A percentile compares a stretch with the other conserved stretches of the same genome.
phyloP scores from a whole-genome alignment of 169 alveolate species.

The Eimeria falciformis region DNA sequence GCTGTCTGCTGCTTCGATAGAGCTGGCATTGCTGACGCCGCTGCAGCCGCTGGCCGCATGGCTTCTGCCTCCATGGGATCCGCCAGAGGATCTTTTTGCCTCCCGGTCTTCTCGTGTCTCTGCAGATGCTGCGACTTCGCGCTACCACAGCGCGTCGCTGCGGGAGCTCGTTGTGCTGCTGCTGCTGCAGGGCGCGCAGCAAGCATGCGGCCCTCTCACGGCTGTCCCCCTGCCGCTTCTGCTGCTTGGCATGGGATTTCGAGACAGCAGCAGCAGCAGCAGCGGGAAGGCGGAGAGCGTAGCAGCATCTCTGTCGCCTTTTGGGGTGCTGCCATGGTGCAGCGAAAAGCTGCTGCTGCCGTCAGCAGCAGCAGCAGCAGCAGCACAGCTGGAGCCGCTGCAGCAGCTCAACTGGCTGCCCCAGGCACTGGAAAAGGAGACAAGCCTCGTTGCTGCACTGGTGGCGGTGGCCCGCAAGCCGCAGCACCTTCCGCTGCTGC shows the following conservation, averaged over 20 bases:
- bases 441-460: conserved; percentile 39
- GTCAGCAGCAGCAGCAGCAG: conserved; percentile 56
- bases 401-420: conserved; percentile 53
- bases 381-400: conserved; percentile 58
- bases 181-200: conserved; percentile 73
- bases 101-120: conserved; percentile 22
- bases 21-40: conserved; percentile 27
- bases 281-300: not conserved
- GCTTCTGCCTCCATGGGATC: conserved; percentile 73
- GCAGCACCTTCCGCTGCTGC: conserved; percentile 64
- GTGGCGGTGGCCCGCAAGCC: conserved; percentile 20
- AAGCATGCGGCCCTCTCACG: conserved; percentile 31
- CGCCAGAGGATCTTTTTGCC: conserved; percentile 27
- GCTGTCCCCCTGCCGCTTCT: conserved; percentile 38
- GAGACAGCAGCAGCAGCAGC: conserved; percentile 68
- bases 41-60: conserved; percentile 63
- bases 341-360: conserved; percentile 65
- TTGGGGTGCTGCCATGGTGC: conserved; percentile 27
- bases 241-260: conserved; percentile 50
- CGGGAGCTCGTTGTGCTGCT: conserved; percentile 70
- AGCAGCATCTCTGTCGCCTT: not conserved
- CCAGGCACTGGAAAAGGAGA: not conserved
- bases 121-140: conserved; percentile 46
- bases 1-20: conserved; percentile 34
- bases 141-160: conserved; percentile 35